A percentile compares a stretch with the other conserved stretches of the same genome.
phyloP scores from a whole-genome alignment of 1,284 basidiomycete genomes.

The Cerrena zonata region DNA sequence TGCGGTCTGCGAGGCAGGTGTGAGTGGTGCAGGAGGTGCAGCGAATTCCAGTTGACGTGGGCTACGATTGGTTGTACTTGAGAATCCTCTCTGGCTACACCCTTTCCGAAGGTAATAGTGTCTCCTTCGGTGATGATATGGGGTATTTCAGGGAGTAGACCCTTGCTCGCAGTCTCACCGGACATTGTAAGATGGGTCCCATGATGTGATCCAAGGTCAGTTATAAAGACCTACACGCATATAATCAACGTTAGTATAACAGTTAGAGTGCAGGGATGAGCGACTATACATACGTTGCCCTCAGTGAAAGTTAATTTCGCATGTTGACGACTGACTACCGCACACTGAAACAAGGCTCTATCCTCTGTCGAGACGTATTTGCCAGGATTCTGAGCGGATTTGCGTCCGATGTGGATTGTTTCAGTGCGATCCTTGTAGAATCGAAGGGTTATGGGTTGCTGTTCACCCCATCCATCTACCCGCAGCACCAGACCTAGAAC shows the following conservation, averaged over 20 bases:
- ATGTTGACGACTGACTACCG: constrained; percentile 61
- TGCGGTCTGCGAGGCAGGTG: constrained; percentile 4
- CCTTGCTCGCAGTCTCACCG: constrained; percentile 38
- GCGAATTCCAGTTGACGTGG: constrained; percentile 45
- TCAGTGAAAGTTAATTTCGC: constrained; percentile 61
- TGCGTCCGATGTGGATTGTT: constrained; percentile 54
- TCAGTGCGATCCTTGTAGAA: constrained; percentile 39
- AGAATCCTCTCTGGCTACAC: constrained; percentile 53
- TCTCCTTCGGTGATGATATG: constrained; percentile 56
- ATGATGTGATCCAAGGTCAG: constrained; percentile 57
- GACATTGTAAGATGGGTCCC: constrained; percentile 53
- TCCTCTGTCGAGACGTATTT: constrained; percentile 29
- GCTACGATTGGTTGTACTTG: constrained; percentile 56
- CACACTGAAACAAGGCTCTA: constrained; percentile 52
- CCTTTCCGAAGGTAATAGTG: constrained; percentile 66
- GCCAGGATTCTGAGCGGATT: constrained; percentile 21
- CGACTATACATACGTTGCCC: constrained; percentile 43
- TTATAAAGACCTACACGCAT: constrained; percentile 44
- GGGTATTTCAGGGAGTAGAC: constrained; percentile 42
- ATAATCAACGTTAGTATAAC: too few species aligned
- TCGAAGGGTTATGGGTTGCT: constrained; percentile 30
- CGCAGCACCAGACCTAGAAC: background rate
- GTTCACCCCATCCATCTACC: background rate
- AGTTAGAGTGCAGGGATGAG: constrained; percentile 10
- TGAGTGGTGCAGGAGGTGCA: constrained; percentile 7